Conservation (phyloP, 2,329 filamentous ascomycete genomes). For the Biscogniauxia mediterranea region DNA sequence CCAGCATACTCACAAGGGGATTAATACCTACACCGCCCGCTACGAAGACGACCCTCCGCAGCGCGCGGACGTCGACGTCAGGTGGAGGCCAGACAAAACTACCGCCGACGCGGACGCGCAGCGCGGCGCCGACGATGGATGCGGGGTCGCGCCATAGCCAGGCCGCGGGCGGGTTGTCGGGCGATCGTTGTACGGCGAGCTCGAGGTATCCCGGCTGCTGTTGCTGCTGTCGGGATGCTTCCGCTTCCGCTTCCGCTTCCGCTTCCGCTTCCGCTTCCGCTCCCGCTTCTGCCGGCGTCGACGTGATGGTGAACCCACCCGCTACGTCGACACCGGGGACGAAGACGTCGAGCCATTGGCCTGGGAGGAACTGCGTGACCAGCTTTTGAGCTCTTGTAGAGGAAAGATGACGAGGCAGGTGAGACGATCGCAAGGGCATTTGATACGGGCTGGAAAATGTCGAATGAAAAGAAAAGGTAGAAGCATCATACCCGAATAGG, state of each 20-base stretch:
- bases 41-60: constrained; percentile 67
- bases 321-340: constrained; percentile 67
- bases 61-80: constrained; percentile 38
- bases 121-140: constrained; percentile 56
- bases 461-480: not conserved
- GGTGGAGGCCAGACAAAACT: constrained; percentile 76
- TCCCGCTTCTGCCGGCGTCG: constrained; percentile 58
- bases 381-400: constrained; percentile 19
- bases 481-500: constrained; percentile 45
- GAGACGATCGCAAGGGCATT: not conserved
- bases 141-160: constrained; percentile 67
- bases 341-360: constrained; percentile 86
- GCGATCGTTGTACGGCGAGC: constrained; percentile 72
- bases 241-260: constrained; percentile 45
- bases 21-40: constrained; percentile 84
- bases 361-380: constrained; percentile 65
- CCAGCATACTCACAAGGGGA: constrained; percentile 72
- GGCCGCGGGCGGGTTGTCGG: constrained; percentile 67
- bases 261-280: constrained; percentile 27
- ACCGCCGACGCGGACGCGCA: constrained; percentile 74
- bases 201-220: constrained; percentile 56
- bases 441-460: not conserved
- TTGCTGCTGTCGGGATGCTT: constrained; percentile 15
- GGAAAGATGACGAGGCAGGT: constrained; percentile 5
- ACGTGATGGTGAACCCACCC: constrained; percentile 88